Evolutionary conservation across 2,329 filamentous ascomycete genomes (phyloP).

Genomic region (Arthrinium puccinioides): DNA sequence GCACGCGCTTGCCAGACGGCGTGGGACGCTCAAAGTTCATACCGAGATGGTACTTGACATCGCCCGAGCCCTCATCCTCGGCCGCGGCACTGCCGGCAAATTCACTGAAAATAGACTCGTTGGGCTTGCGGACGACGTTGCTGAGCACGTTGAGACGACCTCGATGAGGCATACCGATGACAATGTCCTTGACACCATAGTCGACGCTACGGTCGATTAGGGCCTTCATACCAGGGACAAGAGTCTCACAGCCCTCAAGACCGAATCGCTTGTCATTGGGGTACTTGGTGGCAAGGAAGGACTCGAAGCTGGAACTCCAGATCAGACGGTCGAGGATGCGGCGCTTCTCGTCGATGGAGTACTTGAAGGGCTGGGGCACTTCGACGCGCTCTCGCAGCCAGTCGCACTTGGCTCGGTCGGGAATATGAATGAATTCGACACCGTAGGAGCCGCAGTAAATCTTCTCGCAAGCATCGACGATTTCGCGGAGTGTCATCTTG

Average conservation of each 20-base stretch:
- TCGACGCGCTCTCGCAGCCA: slow-evolving; percentile 95
- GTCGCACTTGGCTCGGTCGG: slow-evolving; percentile 94
- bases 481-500: slow-evolving; percentile 96
- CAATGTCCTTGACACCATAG: slow-evolving; percentile 97
- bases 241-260: slow-evolving; percentile 91
- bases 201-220: slow-evolving; percentile 97
- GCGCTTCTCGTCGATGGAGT: slow-evolving; percentile 96
- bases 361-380: slow-evolving; percentile 91
- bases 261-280: slow-evolving; percentile 99
- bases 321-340: slow-evolving; percentile 95
- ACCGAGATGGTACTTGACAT: slow-evolving; percentile 98
- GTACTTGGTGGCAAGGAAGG: slow-evolving; percentile 93
- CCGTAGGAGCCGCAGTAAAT: slow-evolving; percentile 98
- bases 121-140: slow-evolving; percentile 98
- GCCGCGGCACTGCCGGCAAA: slow-evolving; percentile 84
- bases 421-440: slow-evolving; percentile 98
- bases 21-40: slow-evolving; percentile 99
- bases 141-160: slow-evolving; percentile 95
- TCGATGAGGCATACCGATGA: slow-evolving; percentile 99
- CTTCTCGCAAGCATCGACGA: slow-evolving; percentile 85
- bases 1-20: slow-evolving; percentile 97
- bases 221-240: slow-evolving; percentile 99
- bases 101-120: slow-evolving; percentile 99
- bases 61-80: slow-evolving; percentile 91
- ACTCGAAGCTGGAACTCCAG: slow-evolving; percentile 97